Evolutionary conservation across 306 rosid genomes (phyloP), one percentile per base, ranked within the genome.

Genomic region (Cicer yamashitae): DNA sequence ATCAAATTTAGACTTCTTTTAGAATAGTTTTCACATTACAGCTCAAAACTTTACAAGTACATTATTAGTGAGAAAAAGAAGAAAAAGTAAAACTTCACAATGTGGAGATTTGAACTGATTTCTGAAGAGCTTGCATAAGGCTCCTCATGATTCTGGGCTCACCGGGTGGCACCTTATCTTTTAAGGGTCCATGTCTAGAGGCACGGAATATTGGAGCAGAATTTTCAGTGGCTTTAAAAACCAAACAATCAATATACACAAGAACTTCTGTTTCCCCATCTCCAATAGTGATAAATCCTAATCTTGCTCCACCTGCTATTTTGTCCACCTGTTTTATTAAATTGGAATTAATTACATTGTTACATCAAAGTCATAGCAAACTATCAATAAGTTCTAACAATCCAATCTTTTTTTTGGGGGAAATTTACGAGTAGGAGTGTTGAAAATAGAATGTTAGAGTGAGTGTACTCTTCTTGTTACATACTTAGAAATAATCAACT

Each of bases 81-180:
- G 48, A 8, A 2, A n/a, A 54, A 18, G 4, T 25, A 58, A 58
- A 58, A 0, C 15, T 63, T 89, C 84, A 90, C 65, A 88, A 75
- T 79, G 77, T 82, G 22, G 97, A 84, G 4, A 94, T 94, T 83
- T 89, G 83, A 84, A 94, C 92, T 0, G 97, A 90, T 75, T 85
- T 92, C 81, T 89, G 80, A 50, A 94, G 93, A 78, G 99, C 99
- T 76, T 62, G 59, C 71, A 87, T 84, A 74, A 92, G 96, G 69
- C 96, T 91, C 76, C 96, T 88, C 97, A 94, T 94, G 41, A 94
- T 90, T 78, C 99, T 90, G 11, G 96, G 92, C 67, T 94, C 97
- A 44, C 99, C 97, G 0, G 97, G 97, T n/a, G 86, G 93, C 30
- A 85, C 78, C 65, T 76, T 81, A 68, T 90, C 90, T 77, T 92